Conservation (phyloP, 2,329 filamentous ascomycete species). For the Gnomoniopsis smithogilvyi region DNA sequence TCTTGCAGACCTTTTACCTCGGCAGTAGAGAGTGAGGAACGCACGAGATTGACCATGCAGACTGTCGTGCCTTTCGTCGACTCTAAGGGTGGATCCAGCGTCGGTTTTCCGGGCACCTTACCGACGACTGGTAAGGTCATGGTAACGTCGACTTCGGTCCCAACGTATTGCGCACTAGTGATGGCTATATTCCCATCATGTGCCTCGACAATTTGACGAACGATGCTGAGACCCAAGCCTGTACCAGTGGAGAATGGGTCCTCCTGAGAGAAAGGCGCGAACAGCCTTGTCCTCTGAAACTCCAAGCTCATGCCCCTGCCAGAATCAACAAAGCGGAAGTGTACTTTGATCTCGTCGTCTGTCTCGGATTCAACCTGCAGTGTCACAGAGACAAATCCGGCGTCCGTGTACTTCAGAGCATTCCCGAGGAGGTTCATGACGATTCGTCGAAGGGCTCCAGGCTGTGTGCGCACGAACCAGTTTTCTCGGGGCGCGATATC, state of each 20-base stretch:
- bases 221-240: conserved; percentile 64
- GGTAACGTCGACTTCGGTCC: conserved; percentile 24
- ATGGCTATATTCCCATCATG: conserved; percentile 58
- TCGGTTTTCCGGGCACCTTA: background rate
- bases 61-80: background rate
- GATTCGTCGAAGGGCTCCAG: conserved; percentile 45
- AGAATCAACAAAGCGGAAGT: conserved; percentile 54
- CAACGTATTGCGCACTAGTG: conserved; percentile 37
- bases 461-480: conserved; percentile 50
- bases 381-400: conserved; percentile 18
- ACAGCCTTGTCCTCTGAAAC: conserved; percentile 58
- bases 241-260: conserved; percentile 57
- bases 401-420: conserved; percentile 49
- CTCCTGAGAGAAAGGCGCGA: conserved; percentile 64
- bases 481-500: conserved; percentile 42
- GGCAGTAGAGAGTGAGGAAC: conserved; percentile 1
- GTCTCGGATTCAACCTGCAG: conserved; percentile 4
- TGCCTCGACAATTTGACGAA: conserved; percentile 55
- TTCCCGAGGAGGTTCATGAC: conserved; percentile 54
- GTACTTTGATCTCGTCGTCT: background rate
- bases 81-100: background rate
- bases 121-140: conserved; percentile 2
- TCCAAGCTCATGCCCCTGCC: conserved; percentile 64
- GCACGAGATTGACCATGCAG: conserved; percentile 1
- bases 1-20: conserved; percentile 19